Evolutionary conservation across 306 rosid genomes (phyloP), one percentile per base, ranked within the genome.

Genomic region (Comarum palustre): DNA sequence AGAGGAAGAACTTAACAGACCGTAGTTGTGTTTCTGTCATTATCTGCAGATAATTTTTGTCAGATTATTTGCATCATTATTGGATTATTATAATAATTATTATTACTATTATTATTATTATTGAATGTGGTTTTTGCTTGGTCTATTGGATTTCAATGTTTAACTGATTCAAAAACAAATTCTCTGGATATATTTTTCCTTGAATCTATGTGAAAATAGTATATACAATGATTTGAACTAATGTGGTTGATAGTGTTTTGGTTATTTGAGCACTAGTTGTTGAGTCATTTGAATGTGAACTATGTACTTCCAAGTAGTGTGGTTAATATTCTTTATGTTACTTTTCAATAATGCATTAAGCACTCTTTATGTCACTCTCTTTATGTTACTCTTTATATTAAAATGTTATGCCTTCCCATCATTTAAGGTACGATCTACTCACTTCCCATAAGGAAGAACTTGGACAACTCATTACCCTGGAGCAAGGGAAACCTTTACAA

Each of bases 401-500:
- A 60, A 47, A 55, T 61, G 31, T 24, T 72, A 7, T 83, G 67
- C 63, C 68, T 75, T 79, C 24, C 43, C 47, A 52, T 68, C 46
- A 78, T 84, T 76, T 22, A 78, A 94, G 97, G 98, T 94, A 85
- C 69, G 93, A 94, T 73, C 85, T 91, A 62, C 72, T 94, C 71
- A 82, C 86, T 65, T 80, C 86, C 58, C 91, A 91, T 83, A 88
- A 87, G 76, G 93, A 94, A 80, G 95, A 87, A 82, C 89, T 94
- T 66, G 97, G 90, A 62, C 90, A 94, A 62, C 95, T 94, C 73
- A 88, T 94, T 70, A 94, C 99, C 71, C 88, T 91, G 87, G 99
- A 94, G 89, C 96, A 91, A 86, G 99, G 99, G 60, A 94, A 94
- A 81, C 97, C 99, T 75, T 80, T 94, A 43, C 87, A 82, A 78